Base-by-base conservation (phyloP, 306 rosid species). In the Psophocarpus tetragonolobus region DNA sequence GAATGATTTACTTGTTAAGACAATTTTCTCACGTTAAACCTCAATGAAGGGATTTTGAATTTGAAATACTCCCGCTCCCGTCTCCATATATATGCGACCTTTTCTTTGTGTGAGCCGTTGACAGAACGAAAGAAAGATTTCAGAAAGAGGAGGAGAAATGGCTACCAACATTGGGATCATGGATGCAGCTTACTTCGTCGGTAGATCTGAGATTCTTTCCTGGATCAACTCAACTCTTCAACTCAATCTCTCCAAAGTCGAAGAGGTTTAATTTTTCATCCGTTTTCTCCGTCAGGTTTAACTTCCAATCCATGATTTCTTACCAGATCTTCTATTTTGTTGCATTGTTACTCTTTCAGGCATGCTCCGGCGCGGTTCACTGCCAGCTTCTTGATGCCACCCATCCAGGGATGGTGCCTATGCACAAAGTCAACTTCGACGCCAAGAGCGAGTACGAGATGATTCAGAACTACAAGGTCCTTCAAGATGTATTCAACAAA, bases 391-490 rank as follows among this genome's bases (percentile, higher is more conserved):
- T 95, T 87, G 99, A 95, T 53, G 92, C 91, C 38, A 94, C 77
- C 73, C 96, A 95, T 82, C 97, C 97, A 0, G 97, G 99, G 72
- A 87, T 88, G 18, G 99, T 96, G 44, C 97, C 97, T 3, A 96
- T 96, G 97, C 96, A 96, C 85, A 96, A 96, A 87, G 99, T 92
- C 75, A 96, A 96, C 70, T 96, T 92, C 35, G 99, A 96, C 11
- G 98, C 99, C 5, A 96, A 92, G 82, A 91, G 15, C 32, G 99
- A 96, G 86, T 96, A 96, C 62, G 98, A 96, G 76, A 96, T 96
- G 98, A 96, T 96, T 58, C 98, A 96, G 91, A 96, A 96, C 50
- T 96, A 92, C 80, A 96, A 96, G 91, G 96, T 96, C 8, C 99
- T 96, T 78, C 97, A 96, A 79, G 98, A 96, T 48, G 97, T 92